Base-by-base conservation (phyloP, 2,329 filamentous ascomycete species). In the Pseudocercospora fuligena region DNA sequence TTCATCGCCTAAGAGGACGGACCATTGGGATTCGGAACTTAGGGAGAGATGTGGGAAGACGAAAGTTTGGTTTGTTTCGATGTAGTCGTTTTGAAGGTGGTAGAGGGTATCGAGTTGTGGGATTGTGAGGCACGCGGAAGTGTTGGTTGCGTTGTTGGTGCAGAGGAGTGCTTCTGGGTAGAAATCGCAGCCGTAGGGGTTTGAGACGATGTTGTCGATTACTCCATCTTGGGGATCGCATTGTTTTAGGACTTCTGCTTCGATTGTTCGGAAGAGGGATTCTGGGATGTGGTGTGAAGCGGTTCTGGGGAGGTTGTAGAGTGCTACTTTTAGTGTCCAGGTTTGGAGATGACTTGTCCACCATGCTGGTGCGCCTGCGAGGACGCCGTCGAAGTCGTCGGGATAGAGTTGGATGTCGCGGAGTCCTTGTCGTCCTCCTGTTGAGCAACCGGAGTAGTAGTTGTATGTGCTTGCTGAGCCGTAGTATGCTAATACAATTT, bases 381-480 rank as follows among this genome's bases (percentile, higher is more conserved):
- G 72, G 9, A 86, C 80, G 21, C 87, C 87, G 69, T 88, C 85
- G 64, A 88, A 88, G 66, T 88, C 86, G 0, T 83, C 78, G 0
- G 87, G 86, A 66, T 82, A 88, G 14, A 77, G 72, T 69, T 89
- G 82, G 0, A 85, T 82, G 6, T 83, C 82, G 61, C 85, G 85
- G 36, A 87, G 77, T 3, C 86, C 87, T 77, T 89, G 85, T 0
- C 87, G 62, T 0, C 88, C 87, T 6, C 88, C 88, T 0, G 85
- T 84, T 0, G 86, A 88, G 72, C 87, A 89, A 7, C 87, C 87
- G 2, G 84, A 72, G 67, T 84, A 89, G 75, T 89, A 89, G 6
- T 81, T 83, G 61, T 82, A 83, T 12, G 76, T 74, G 1, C 81
- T 78, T 0, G 75, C 71, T 8, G 73, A 78, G 2, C 77, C 75